Base-by-base conservation (phyloP, 306 rosid genomes). In the Ormosia emarginata region DNA sequence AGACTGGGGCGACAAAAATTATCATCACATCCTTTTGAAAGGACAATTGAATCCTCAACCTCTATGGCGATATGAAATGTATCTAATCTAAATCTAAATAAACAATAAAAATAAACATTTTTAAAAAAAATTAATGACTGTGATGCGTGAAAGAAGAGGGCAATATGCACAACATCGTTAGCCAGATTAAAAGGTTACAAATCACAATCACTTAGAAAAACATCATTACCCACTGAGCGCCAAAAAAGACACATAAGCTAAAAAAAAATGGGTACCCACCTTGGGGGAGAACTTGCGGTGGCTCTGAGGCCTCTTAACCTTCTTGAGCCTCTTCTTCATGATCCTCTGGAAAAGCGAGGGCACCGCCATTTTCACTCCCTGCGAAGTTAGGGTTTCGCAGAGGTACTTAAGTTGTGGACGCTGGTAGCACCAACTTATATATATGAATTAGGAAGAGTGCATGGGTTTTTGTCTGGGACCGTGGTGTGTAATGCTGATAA, bases 251-350 rank as follows among this genome's bases (percentile, higher is more conserved):
- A 50, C 7, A 1, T 2, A 50, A 50, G 0, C 2, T 1, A 17
- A 39, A 1, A 29, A 24, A 24, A 7, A 9, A 37, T 5, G 3
- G 5, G 24, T 13, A 39, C 2, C 0, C 83, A 90, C 94, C 92
- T 92, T 87, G 15, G 90, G 94, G 49, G 88, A 87, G 89, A 90
- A 86, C 91, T 86, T 92, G 86, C 94, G 97, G 77, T 92, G 92
- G 12, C 97, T 52, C 80, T 90, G 94, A 9, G 92, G 91, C 33
- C 97, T 79, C 83, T 87, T 92, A 67, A 92, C 89, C 69, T 84
- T 59, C 88, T 92, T 92, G 85, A 89, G 88, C 85, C 97, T 56
- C 91, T 92, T 92, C 94, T 92, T 92, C 73, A 88, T 90, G 71
- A 92, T 85, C 85, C 85, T 74, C 88, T 92, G 87, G 57, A 90